Evolutionary conservation across 164 flowering plant genomes (phyloP), one percentile per base, ranked within the genome.

Genomic region (Akebia trifoliata): DNA sequence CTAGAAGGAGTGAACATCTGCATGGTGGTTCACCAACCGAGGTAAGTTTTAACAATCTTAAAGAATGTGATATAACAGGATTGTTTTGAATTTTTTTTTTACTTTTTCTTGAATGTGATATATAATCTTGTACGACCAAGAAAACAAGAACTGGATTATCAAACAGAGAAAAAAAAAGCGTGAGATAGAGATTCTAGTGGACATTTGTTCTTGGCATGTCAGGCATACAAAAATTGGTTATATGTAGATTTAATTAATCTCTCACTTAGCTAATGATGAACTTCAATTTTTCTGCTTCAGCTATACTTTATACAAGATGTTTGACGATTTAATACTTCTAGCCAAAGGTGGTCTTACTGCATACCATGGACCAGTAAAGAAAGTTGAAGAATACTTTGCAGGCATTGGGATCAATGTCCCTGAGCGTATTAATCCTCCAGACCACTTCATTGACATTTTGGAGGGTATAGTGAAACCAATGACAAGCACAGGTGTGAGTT

Each of bases 1-100:
- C 82, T 87, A 56, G 98, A 93, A 78, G 98, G 96, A 50, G 98
- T 93, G 8, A 93, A 93, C 68, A 78, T 93, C 36, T 87, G 88
- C 75, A 85, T 83, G 96, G 98, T 92, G 51, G 88, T 92, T 67
- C 98, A 92, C 73, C 95, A 87, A 60, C 98, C 98, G 48, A 92
- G 99, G 98, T 84, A 74, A 55, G 31, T 44, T 34, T 38, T 43
- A 44, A 32, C 32, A 11, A 15, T 24, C 44, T 44, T 4, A 15
- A 29, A 8, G 12, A 24, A 10, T 8, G 8, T 8, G 3, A n/a
- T 20, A 6, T 44, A 7, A 6, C 11, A 44, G 11, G 11, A 8
- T 4, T 14, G 11, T 12, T 12, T 37, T 5, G 4, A 6, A 5
- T 37, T 8, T 14, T 2, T 44, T 44, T 44, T 10, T 21, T 21